Evolutionary conservation across 352 stramenopile species (phyloP).

Genomic region (Globisporangium paddicum): DNA sequence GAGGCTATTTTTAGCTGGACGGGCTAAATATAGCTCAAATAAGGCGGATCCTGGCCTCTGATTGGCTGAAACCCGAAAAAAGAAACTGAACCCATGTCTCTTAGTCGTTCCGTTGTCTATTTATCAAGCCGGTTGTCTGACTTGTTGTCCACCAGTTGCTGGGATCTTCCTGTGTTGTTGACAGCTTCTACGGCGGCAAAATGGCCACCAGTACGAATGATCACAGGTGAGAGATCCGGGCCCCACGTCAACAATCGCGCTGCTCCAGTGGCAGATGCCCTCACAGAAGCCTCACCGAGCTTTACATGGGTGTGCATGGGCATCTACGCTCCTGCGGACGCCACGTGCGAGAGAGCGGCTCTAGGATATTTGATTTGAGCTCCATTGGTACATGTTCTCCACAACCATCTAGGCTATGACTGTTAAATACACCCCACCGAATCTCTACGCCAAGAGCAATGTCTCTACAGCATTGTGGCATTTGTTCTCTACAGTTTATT

Average conservation of each 20-base stretch:
- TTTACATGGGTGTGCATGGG: not conserved
- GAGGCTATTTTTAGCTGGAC: no score
- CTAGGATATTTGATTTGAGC: not conserved
- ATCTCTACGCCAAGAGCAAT: not conserved
- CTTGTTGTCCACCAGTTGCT: constrained; percentile 1
- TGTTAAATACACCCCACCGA: not conserved
- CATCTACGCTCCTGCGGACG: not conserved
- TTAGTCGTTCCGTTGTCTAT: not conserved
- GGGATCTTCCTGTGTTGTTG: constrained; percentile 3
- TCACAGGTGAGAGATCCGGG: not conserved
- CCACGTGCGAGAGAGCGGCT: not conserved
- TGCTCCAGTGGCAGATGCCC: not conserved
- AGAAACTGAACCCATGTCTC: constrained; percentile 8
- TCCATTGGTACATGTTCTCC: not conserved
- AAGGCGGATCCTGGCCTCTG: not conserved
- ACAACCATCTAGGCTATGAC: not conserved
- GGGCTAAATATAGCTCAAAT: no score
- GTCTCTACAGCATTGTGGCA: no score
- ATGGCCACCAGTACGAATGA: not conserved
- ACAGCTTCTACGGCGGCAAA: constrained; percentile 1
- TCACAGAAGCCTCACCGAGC: not conserved
- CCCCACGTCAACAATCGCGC: constrained; percentile 1
- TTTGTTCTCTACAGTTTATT: not conserved
- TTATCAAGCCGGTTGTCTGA: not conserved
- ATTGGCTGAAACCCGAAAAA: not conserved